Percentiles rank a stretch among this genome's conserved stretches.
Conservation (phyloP, 2,329 filamentous ascomycete species). For the Arthrobotrys sinensis region DNA sequence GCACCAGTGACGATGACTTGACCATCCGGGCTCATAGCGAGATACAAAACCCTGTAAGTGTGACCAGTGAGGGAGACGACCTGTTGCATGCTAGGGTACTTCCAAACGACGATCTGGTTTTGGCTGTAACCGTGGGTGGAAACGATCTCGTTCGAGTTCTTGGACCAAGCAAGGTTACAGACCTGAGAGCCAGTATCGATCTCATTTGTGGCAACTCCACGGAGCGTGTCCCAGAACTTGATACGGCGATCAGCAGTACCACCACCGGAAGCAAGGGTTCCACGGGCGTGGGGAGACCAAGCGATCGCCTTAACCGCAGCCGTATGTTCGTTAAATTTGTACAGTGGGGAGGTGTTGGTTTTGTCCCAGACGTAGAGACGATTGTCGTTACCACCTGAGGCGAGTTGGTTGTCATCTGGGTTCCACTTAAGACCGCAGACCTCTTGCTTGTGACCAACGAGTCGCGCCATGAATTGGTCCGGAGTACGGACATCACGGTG, state of each 20-base stretch:
- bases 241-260: slow-evolving; percentile 96
- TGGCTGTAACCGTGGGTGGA: slow-evolving; percentile 97
- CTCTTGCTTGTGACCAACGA: slow-evolving; percentile 97
- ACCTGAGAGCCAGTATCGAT: slow-evolving; percentile 98
- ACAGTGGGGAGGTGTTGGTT: slow-evolving; percentile 89
- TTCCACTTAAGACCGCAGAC: slow-evolving; percentile 98
- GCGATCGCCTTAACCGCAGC: slow-evolving; percentile 98
- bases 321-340: slow-evolving; percentile 94
- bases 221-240: slow-evolving; percentile 96
- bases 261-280: slow-evolving; percentile 93
- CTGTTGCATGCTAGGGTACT: slow-evolving; percentile 98
- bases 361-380: slow-evolving; percentile 99
- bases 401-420: slow-evolving; percentile 92
- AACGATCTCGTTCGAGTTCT: slow-evolving; percentile 97
- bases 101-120: slow-evolving; percentile 99
- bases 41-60: slow-evolving; percentile 94
- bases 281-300: slow-evolving; percentile 96
- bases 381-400: slow-evolving; percentile 97
- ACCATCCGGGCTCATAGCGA: slow-evolving; percentile 97
- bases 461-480: slow-evolving; percentile 87
- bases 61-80: slow-evolving; percentile 95
- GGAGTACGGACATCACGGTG: slow-evolving; percentile 95
- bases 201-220: slow-evolving; percentile 85
- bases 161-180: slow-evolving; percentile 98
- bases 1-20: slow-evolving; percentile 94